Evolutionary conservation across 2,329 filamentous ascomycete genomes (phyloP).

Genomic region (Elsinoe batatas): DNA sequence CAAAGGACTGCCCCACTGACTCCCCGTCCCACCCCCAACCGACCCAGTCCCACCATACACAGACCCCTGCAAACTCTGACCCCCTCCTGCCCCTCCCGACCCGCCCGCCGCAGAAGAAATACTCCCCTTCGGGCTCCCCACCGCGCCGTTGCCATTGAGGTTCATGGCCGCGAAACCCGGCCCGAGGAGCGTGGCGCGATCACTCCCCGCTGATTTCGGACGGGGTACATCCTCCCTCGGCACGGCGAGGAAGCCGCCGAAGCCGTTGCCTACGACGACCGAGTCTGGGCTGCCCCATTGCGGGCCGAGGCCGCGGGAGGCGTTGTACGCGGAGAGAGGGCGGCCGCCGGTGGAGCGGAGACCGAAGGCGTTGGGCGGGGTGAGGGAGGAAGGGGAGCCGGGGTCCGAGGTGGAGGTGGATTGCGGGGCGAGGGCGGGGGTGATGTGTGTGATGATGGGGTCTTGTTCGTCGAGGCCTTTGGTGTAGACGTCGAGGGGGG

Average conservation of each 20-base stretch:
- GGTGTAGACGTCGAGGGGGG: constrained; percentile 53
- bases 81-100: neutral
- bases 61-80: neutral
- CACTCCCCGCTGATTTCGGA: constrained; percentile 20
- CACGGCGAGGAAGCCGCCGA: constrained; percentile 57
- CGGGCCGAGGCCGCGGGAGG: constrained; percentile 40
- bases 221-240: constrained; percentile 40
- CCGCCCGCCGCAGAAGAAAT: neutral
- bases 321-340: constrained; percentile 37
- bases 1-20: neutral
- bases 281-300: constrained; percentile 50
- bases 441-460: constrained; percentile 56
- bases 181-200: neutral
- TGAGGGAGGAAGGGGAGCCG: constrained; percentile 27
- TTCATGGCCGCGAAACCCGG: constrained; percentile 6
- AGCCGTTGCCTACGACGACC: constrained; percentile 57
- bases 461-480: constrained; percentile 59
- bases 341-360: constrained; percentile 32
- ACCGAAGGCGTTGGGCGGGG: constrained; percentile 20
- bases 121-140: constrained; percentile 6
- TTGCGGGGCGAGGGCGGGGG: constrained; percentile 35
- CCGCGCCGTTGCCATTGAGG: neutral
- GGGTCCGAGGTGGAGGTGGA: constrained; percentile 29
- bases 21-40: neutral
- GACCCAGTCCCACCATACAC: neutral